Evolutionary conservation across 228 moss, liverwort and hornwort genomes (phyloP).

Genomic region (Sphagnum magellanicum): DNA sequence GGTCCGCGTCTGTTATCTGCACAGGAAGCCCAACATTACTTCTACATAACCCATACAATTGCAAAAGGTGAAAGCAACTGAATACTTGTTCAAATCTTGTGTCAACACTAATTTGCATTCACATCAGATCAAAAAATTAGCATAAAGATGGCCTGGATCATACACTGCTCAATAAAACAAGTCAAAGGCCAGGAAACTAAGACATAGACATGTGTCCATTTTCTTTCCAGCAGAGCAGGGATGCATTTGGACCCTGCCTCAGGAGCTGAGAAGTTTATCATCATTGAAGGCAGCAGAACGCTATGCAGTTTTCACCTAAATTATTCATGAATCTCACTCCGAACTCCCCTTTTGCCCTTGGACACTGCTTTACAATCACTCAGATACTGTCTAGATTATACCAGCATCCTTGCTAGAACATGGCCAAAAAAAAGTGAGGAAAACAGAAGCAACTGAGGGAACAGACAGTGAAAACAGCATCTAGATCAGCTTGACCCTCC

Average conservation of each 20-base stretch:
- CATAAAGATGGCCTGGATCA: too few species aligned
- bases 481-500: slow-evolving; percentile 57
- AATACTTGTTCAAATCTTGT: too few species aligned
- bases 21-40: neutral
- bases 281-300: slow-evolving; percentile 3
- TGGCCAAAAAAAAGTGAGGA: neutral
- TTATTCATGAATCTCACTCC: neutral
- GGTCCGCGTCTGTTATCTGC: slow-evolving; percentile 55
- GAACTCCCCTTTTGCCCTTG: neutral
- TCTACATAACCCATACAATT: neutral
- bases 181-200: too few species aligned
- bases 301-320: neutral
- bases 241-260: slow-evolving; percentile 28
- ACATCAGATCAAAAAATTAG: too few species aligned
- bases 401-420: too few species aligned
- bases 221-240: slow-evolving; percentile 25
- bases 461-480: slow-evolving; percentile 51
- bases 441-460: neutral
- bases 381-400: too few species aligned
- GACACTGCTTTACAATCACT: too few species aligned
- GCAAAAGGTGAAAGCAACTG: too few species aligned
- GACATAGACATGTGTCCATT: too few species aligned
- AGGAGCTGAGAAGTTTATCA: slow-evolving; percentile 45
- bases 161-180: too few species aligned
- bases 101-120: too few species aligned